These are phyloP conservation scores for Stagonosporopsis chrysanthemi DNA, from an alignment of 2,329 filamentous ascomycete genomes.

Conservation along the genomic window DNA sequence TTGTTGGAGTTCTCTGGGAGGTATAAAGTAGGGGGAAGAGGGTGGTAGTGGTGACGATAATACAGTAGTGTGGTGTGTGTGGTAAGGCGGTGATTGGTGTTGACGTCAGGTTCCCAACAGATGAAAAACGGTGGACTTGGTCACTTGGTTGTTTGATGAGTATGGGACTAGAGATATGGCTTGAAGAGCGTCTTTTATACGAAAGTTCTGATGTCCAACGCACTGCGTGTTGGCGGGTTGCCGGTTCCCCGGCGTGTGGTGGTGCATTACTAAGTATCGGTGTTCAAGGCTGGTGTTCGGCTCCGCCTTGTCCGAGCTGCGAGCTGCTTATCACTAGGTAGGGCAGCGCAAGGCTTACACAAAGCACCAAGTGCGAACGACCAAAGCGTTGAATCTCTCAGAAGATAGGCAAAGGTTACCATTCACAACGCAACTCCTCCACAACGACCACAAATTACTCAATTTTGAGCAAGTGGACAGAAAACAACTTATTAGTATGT, in stretches of 20 bases:
- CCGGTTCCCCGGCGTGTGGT: not conserved
- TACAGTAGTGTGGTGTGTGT: not conserved
- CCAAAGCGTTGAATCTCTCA: not conserved
- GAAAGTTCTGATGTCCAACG: not conserved
- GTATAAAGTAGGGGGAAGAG: not conserved
- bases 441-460: too few species aligned
- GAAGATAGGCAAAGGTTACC: too few species aligned
- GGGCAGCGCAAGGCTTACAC: slow-evolving; percentile 1
- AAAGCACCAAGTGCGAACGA: not conserved
- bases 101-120: slow-evolving; percentile 1
- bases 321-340: not conserved
- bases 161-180: not conserved
- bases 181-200: not conserved
- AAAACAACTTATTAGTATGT: too few species aligned
- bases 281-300: slow-evolving; percentile 11
- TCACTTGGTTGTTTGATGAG: not conserved
- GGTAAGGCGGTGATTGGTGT: not conserved
- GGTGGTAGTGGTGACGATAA: not conserved
- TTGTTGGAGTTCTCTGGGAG: slow-evolving; percentile 26
- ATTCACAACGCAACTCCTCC: too few species aligned
- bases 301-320: slow-evolving; percentile 11
- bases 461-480: too few species aligned
- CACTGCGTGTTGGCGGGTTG: not conserved
- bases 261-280: not conserved
- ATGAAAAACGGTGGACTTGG: too few species aligned